These are phyloP conservation scores for Alternaria novae-zelandiae DNA, from an alignment of 2,329 filamentous ascomycete genomes.

Conservation along the genomic window DNA sequence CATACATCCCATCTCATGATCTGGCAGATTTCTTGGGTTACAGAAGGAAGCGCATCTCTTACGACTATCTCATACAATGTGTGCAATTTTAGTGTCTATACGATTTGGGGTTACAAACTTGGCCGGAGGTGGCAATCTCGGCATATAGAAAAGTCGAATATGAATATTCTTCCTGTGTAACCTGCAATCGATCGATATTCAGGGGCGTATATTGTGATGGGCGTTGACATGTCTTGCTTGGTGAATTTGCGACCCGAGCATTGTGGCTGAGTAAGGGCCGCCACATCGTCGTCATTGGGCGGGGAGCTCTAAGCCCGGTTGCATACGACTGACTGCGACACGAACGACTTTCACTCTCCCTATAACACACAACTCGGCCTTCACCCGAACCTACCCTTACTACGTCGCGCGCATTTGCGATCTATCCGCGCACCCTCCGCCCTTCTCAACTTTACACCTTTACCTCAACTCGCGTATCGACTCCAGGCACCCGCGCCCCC, in stretches of 20 bases:
- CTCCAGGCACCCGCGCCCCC: slow-evolving; percentile 10
- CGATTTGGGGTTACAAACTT: slow-evolving; percentile 14
- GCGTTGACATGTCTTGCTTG: background rate
- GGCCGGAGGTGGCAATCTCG: slow-evolving; percentile 12
- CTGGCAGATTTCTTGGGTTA: slow-evolving; percentile 9
- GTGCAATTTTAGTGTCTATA: slow-evolving; percentile 35
- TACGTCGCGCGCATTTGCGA: background rate
- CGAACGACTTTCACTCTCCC: slow-evolving; percentile 7
- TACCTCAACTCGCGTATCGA: background rate
- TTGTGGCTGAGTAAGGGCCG: slow-evolving; percentile 21
- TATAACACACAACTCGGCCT: slow-evolving; percentile 5
- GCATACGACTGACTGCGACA: slow-evolving; percentile 19
- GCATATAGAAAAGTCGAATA: slow-evolving; percentile 17
- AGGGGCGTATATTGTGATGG: background rate
- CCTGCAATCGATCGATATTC: background rate
- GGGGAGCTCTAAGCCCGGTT: slow-evolving; percentile 26
- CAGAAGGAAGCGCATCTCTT: slow-evolving; percentile 8
- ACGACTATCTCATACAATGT: slow-evolving; percentile 27
- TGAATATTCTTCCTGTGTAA: slow-evolving; percentile 1
- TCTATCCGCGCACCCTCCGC: background rate
- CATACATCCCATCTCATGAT: background rate
- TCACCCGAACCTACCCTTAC: background rate
- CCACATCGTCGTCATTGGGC: slow-evolving; percentile 27
- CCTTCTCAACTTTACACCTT: background rate
- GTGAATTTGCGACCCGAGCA: background rate